Percentiles rank a stretch among this genome's conserved stretches.
phyloP scores from a whole-genome alignment of 163 green algal species.

The Coccomyxa subellipsoidea region DNA sequence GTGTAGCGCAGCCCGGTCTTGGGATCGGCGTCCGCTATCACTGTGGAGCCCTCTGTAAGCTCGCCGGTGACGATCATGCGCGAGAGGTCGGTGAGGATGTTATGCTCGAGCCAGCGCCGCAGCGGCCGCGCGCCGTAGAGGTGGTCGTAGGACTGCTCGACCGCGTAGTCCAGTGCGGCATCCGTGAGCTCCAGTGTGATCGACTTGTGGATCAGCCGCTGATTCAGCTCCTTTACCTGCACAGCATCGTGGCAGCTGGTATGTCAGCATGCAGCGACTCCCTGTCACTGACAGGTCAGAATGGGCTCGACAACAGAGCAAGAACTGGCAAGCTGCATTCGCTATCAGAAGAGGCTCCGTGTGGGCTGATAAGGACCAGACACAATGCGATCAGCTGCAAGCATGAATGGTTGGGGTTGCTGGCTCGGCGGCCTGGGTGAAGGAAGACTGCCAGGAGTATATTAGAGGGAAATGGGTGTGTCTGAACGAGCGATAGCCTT shows the following conservation, averaged over 20 bases:
- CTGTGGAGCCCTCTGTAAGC: constrained; percentile 63
- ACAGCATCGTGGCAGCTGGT: constrained; percentile 22
- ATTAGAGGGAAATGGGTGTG: too few species aligned
- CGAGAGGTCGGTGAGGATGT: constrained; percentile 80
- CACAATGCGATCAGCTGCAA: too few species aligned
- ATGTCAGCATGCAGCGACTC: not conserved
- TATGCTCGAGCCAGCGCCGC: constrained; percentile 87
- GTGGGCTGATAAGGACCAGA: too few species aligned
- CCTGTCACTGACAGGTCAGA: not conserved
- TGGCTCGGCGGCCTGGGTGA: too few species aligned
- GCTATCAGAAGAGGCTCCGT: too few species aligned
- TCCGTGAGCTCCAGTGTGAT: constrained; percentile 71
- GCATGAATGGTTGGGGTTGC: too few species aligned
- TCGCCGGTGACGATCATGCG: constrained; percentile 78
- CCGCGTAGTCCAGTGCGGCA: constrained; percentile 67
- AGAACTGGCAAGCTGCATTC: too few species aligned
- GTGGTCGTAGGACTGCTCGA: constrained; percentile 46
- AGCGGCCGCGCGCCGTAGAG: constrained; percentile 85
- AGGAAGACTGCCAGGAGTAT: too few species aligned
- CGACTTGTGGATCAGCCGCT: constrained; percentile 43
- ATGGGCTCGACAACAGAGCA: not conserved
- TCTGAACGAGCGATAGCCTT: too few species aligned
- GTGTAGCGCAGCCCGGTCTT: constrained; percentile 25
- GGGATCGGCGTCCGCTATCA: constrained; percentile 40
- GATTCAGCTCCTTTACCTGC: constrained; percentile 22